phyloP scores from a whole-genome alignment of 192 early-diverging fungal species.

The Mortierella claussenii region DNA sequence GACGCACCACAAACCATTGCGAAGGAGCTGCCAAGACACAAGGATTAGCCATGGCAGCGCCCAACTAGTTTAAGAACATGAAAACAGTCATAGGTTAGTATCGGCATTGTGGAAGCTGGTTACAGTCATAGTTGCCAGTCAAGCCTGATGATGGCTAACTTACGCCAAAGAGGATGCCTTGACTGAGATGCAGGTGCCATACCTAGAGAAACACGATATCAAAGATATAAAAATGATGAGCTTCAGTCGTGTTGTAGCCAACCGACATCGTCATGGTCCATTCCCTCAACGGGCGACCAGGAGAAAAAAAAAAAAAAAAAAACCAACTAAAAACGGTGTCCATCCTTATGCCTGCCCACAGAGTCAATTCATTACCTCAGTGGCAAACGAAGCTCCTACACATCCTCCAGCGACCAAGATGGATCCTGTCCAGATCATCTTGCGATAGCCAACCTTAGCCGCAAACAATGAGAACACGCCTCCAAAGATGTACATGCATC shows the following conservation, averaged over 20 bases:
- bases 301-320: background rate
- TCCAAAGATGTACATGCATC: conserved; percentile 40
- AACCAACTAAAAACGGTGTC: too few species aligned
- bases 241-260: background rate
- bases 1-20: conserved; percentile 75
- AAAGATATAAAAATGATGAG: background rate
- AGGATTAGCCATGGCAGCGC: conserved; percentile 48
- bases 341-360: too few species aligned
- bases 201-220: conserved; percentile 34
- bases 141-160: background rate
- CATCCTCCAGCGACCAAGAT: conserved; percentile 31
- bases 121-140: background rate
- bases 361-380: conserved; percentile 35
- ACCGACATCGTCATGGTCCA: too few species aligned
- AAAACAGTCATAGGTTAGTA: too few species aligned
- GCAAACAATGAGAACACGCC: conserved; percentile 38
- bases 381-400: conserved; percentile 57
- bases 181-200: conserved; percentile 60
- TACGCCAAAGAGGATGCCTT: conserved; percentile 58
- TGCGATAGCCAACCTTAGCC: conserved; percentile 42
- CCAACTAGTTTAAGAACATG: too few species aligned
- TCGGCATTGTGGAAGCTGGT: background rate
- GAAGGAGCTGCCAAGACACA: conserved; percentile 64
- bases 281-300: too few species aligned
- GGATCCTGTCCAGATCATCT: conserved; percentile 35